Evolutionary conservation across 2,329 filamentous ascomycete species (phyloP).

Genomic region (Fusarium robinianum): DNA sequence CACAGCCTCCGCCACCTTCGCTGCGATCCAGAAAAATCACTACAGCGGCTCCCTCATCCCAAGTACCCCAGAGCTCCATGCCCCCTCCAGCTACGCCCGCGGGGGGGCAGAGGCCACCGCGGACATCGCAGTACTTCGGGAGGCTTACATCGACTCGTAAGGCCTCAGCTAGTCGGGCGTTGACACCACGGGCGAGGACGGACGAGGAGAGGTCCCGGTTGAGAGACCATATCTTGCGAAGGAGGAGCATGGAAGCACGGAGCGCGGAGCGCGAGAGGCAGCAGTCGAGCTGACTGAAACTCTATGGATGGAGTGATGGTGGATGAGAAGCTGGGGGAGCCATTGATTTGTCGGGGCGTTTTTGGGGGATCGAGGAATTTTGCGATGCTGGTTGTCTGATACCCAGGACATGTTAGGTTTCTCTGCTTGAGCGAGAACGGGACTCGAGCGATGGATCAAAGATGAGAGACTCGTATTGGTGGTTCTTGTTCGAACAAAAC

Average conservation of each 20-base stretch:
- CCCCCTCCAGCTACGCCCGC: conserved; percentile 23
- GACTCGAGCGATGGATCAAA: too few species aligned
- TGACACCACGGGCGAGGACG: conserved; percentile 21
- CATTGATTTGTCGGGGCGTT: background rate
- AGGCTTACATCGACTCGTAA: conserved; percentile 22
- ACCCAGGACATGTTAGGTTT: background rate
- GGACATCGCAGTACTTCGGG: conserved; percentile 31
- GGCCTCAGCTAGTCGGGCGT: too few species aligned
- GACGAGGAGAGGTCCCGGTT: conserved; percentile 33
- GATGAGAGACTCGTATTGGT: background rate
- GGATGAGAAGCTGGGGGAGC: background rate
- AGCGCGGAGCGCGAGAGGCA: conserved; percentile 12
- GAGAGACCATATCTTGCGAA: conserved; percentile 36
- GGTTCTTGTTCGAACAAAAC: background rate
- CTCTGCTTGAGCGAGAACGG: background rate
- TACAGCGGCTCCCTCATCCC: conserved; percentile 27
- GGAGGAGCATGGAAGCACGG: conserved; percentile 14
- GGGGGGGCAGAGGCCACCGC: conserved; percentile 20
- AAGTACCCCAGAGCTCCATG: conserved; percentile 21
- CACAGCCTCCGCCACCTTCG: conserved; percentile 22
- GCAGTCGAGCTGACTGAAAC: conserved; percentile 12
- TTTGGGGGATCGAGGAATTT: background rate
- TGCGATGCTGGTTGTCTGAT: too few species aligned
- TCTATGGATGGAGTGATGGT: too few species aligned
- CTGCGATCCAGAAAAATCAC: too few species aligned